These are phyloP conservation scores for Anthoceros angustus DNA, from an alignment of 225 moss, liverwort and hornwort species.

Conservation along the genomic window DNA sequence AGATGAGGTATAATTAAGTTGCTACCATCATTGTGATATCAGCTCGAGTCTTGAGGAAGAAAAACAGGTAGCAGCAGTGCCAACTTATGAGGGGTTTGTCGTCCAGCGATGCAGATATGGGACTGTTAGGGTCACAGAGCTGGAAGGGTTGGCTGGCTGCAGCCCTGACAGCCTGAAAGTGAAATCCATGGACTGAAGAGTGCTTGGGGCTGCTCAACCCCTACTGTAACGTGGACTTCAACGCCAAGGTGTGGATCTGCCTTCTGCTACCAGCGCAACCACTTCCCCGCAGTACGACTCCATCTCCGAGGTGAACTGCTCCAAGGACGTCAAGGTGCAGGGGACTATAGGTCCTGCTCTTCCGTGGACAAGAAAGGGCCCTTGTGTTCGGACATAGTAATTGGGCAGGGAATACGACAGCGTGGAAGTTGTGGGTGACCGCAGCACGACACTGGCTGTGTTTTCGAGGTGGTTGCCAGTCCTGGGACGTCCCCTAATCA, in stretches of 20 bases:
- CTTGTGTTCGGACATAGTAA: conserved; percentile 59
- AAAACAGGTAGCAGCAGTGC: no score
- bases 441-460: conserved; percentile 74
- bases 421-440: conserved; percentile 93
- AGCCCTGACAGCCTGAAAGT: no score
- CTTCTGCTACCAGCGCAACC: conserved; percentile 56
- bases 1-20: no score
- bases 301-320: conserved; percentile 63
- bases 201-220: conserved; percentile 1
- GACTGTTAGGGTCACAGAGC: no score
- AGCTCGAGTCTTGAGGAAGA: no score
- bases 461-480: conserved; percentile 79
- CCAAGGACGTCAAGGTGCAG: conserved; percentile 75
- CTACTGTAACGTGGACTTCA: conserved; percentile 77
- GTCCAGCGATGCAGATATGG: no score
- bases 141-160: no score
- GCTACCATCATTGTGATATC: no score
- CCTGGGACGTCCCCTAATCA: conserved; percentile 37
- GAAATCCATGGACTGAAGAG: no score
- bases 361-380: conserved; percentile 50
- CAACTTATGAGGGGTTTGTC: neutral
- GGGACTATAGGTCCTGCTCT: no score
- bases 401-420: conserved; percentile 81
- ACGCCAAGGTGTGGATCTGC: conserved; percentile 38
- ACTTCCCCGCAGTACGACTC: conserved; percentile 84